Conservation (phyloP, 345 rosid species). For the Bruguiera gymnorhiza region DNA sequence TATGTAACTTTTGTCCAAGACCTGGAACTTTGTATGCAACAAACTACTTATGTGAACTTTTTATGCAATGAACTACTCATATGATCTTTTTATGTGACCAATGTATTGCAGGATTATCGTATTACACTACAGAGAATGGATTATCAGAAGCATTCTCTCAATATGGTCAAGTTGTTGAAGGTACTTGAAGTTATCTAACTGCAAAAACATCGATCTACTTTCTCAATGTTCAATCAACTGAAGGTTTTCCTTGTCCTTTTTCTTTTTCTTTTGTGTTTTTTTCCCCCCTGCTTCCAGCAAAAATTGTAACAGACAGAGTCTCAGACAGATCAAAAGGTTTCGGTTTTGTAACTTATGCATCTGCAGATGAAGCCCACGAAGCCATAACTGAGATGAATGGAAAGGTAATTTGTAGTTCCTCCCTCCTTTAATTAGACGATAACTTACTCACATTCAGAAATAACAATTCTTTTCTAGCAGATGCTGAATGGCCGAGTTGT, state of each 20-base stretch:
- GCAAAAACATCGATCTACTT: not conserved
- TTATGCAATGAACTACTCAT: not conserved
- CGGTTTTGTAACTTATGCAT: constrained; percentile 83
- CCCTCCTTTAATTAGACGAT: not conserved
- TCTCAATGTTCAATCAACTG: not conserved
- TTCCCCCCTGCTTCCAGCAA: constrained; percentile 38
- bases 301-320: constrained; percentile 58
- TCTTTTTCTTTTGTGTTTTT: not conserved
- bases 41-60: not conserved
- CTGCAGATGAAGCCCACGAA: constrained; percentile 62
- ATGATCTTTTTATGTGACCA: not conserved
- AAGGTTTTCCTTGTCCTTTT: not conserved
- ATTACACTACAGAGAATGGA: constrained; percentile 60
- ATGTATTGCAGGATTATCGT: constrained; percentile 56
- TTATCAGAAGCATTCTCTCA: constrained; percentile 68
- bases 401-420: constrained; percentile 37
- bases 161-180: constrained; percentile 88
- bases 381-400: constrained; percentile 65
- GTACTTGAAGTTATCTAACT: constrained; percentile 22
- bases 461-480: constrained; percentile 29
- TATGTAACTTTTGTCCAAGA: too few relatives aligned
- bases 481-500: constrained; percentile 61
- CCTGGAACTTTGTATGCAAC: too few relatives aligned
- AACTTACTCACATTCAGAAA: constrained; percentile 1
- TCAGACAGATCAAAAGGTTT: constrained; percentile 74